phyloP scores from a whole-genome alignment of 2,329 filamentous ascomycete species.

The Cladosporium sp. region DNA sequence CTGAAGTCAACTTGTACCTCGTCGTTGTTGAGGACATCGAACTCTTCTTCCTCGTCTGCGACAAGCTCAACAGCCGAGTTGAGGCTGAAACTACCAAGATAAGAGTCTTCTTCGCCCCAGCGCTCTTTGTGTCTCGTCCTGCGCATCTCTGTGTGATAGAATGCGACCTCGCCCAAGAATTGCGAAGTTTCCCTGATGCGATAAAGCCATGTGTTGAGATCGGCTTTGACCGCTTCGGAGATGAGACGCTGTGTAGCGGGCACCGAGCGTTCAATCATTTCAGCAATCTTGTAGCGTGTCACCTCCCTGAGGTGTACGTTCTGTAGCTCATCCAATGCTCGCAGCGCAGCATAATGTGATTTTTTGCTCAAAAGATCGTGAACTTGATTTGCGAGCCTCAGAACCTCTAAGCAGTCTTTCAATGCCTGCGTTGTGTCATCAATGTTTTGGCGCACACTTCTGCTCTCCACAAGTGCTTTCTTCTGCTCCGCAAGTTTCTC shows the following conservation, averaged over 20 bases:
- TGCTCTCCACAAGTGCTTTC: slow-evolving; percentile 86
- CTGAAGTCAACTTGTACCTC: slow-evolving; percentile 93
- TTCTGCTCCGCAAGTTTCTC: slow-evolving; percentile 94
- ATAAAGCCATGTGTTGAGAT: slow-evolving; percentile 95
- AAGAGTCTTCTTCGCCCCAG: slow-evolving; percentile 64
- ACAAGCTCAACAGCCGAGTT: slow-evolving; percentile 96
- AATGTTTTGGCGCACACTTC: slow-evolving; percentile 89
- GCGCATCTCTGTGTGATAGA: slow-evolving; percentile 90
- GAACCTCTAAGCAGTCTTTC: slow-evolving; percentile 84
- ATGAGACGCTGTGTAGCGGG: slow-evolving; percentile 89
- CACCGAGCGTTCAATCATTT: slow-evolving; percentile 93
- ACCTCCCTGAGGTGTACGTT: slow-evolving; percentile 94
- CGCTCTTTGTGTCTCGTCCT: slow-evolving; percentile 79
- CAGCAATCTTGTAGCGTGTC: slow-evolving; percentile 89
- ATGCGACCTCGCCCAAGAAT: slow-evolving; percentile 90
- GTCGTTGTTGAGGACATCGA: slow-evolving; percentile 91
- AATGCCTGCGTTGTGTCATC: slow-evolving; percentile 85
- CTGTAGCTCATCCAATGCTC: slow-evolving; percentile 90
- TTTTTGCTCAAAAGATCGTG: slow-evolving; percentile 89
- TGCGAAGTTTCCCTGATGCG: slow-evolving; percentile 93
- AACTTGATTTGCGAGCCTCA: slow-evolving; percentile 88
- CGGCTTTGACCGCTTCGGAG: slow-evolving; percentile 93
- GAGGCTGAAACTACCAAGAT: slow-evolving; percentile 77
- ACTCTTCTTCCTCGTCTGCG: slow-evolving; percentile 91
- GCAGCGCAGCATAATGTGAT: slow-evolving; percentile 90